phyloP scores from a whole-genome alignment of 1,284 basidiomycete species.

The Cerioporus squamosus region DNA sequence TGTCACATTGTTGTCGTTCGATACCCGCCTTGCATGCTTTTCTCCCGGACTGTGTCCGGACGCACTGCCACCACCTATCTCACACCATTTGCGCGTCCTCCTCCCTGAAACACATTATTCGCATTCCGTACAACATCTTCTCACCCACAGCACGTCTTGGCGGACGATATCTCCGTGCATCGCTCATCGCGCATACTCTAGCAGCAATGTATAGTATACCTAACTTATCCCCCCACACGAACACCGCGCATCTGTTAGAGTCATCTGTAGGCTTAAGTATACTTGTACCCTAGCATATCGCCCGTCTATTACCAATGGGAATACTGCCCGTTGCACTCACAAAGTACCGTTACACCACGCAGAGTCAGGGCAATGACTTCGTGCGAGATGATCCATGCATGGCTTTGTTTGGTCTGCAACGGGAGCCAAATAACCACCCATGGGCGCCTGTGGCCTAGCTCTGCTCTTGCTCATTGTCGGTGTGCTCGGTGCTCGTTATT shows the following conservation, averaged over 20 bases:
- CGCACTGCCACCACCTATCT: too few species aligned
- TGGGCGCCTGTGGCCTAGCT: background rate
- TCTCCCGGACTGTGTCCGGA: background rate
- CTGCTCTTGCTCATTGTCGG: background rate
- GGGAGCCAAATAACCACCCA: constrained; percentile 5
- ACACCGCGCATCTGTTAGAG: constrained; percentile 18
- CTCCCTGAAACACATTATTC: too few species aligned
- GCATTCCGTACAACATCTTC: constrained; percentile 1
- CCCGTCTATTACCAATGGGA: background rate
- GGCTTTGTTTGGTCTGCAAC: constrained; percentile 2
- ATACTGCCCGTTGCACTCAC: too few species aligned
- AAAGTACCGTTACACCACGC: too few species aligned
- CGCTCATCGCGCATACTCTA: constrained; percentile 9
- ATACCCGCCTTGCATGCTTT: background rate
- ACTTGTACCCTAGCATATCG: constrained; percentile 18
- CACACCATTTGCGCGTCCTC: too few species aligned
- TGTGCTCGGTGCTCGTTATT: background rate
- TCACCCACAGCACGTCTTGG: background rate
- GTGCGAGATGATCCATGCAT: background rate
- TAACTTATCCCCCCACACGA: constrained; percentile 23
- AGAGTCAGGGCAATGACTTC: too few species aligned
- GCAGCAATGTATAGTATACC: constrained; percentile 27
- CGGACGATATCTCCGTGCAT: background rate
- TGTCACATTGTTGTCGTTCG: background rate
- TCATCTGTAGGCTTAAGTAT: constrained; percentile 19